Evolutionary conservation across 2,329 filamentous ascomycete species (phyloP), one percentile per base, ranked within the genome.

Genomic region (Macroventuria anomochaeta): DNA sequence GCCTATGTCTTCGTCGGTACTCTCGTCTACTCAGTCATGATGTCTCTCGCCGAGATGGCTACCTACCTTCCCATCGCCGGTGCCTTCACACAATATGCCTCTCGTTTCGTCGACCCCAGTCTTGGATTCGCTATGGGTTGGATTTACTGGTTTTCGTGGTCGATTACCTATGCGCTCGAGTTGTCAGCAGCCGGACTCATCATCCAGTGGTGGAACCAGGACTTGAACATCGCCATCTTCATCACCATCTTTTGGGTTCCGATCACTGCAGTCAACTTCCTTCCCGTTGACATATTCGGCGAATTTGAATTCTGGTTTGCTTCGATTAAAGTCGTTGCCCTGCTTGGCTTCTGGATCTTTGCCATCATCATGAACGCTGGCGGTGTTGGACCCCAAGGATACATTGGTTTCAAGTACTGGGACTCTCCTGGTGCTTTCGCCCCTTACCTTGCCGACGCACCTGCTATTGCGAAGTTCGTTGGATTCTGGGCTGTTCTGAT

Each of bases 141-240:
- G 89, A 86, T 90, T 55, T 93, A 93, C 75, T 93, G 88, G 87
- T 91, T 91, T 68, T 87, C 83, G 31, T 93, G 87, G 88, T 81
- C 85, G 15, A 85, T 88, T 52, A 91, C 88, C 0, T 89, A 85
- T 62, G 88, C 88, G 0, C 81, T 91, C 7, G 89, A 93, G 68
- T 79, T 92, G 32, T 89, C 85, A 0, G 87, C 88, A 0, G 85
- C 88, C 1, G 88, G 88, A 5, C 77, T 91, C 40, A 88, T 92
- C 50, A 89, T 92, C 58, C 85, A 91, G 70, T 92, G 88, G 72
- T 92, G 89, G 89, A 80, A 85, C 50, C 58, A 77, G 1, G 70
- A 73, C 17, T 75, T 91, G 53, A 86, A 79, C 64, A 84, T 90
- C 48, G 88, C 82, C 53, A 86, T 92, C 60, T 90, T 88, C 74